Conservation (phyloP, 2,329 filamentous ascomycete species). For the Chaetothyriales sp. region DNA sequence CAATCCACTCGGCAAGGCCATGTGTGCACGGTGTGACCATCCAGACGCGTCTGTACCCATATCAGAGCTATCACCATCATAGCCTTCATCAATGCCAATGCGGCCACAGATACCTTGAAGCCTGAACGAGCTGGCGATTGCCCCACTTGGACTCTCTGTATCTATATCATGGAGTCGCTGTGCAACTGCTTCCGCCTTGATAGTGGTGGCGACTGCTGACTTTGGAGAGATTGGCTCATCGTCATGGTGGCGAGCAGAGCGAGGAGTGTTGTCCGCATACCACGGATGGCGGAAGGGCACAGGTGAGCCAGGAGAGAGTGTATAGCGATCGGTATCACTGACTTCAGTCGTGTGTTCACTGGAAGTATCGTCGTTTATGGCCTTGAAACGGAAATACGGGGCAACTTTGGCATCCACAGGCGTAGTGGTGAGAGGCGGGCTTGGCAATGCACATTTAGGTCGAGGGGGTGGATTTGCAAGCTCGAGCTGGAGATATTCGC, state of each 20-base stretch:
- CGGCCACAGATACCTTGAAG: background rate
- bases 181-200: background rate
- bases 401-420: constrained; percentile 1
- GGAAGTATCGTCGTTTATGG: constrained; percentile 18
- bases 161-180: background rate
- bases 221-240: background rate
- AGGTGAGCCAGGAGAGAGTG: constrained; percentile 24
- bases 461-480: constrained; percentile 1
- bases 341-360: constrained; percentile 31
- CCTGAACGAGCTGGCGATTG: background rate
- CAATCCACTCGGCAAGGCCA: background rate
- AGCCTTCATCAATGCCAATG: background rate
- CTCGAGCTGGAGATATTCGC: constrained; percentile 22
- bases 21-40: background rate
- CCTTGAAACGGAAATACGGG: background rate
- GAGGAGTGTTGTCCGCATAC: constrained; percentile 27
- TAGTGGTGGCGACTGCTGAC: background rate
- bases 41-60: background rate
- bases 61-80: background rate
- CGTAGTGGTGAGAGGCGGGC: background rate
- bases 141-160: background rate
- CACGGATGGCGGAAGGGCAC: constrained; percentile 26
- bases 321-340: constrained; percentile 19
- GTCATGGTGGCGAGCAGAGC: constrained; percentile 9
- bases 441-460: background rate